phyloP scores from a whole-genome alignment of 805 yeast species.

The Blastobotrys robertii region DNA sequence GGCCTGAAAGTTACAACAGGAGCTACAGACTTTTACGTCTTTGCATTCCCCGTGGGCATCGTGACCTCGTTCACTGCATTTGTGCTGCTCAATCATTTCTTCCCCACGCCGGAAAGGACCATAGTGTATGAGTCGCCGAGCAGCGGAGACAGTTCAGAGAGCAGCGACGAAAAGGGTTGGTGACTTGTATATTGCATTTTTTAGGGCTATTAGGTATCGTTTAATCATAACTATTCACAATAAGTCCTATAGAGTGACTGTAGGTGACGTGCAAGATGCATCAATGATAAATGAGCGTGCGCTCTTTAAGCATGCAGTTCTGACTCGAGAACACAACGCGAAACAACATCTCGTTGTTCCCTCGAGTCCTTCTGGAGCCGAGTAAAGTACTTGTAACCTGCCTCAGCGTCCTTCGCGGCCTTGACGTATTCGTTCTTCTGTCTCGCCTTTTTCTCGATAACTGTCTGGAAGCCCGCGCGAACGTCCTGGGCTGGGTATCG shows the following conservation, averaged over 20 bases:
- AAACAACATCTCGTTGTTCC: conserved; percentile 35
- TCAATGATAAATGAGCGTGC: too few species aligned
- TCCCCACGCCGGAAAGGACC: conserved; percentile 1
- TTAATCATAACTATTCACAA: conserved; percentile 1
- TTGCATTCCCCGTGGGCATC: conserved; percentile 9
- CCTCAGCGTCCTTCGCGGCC: conserved; percentile 45
- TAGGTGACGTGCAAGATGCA: too few species aligned
- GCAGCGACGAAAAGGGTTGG: background rate
- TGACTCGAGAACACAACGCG: conserved; percentile 24
- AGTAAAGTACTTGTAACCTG: conserved; percentile 46
- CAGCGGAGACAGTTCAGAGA: background rate
- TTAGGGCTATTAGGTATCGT: background rate
- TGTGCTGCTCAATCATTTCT: conserved; percentile 1
- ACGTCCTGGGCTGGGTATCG: conserved; percentile 78
- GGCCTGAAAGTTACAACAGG: conserved; percentile 4
- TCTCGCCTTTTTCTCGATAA: conserved; percentile 49
- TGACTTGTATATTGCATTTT: background rate
- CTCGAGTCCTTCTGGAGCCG: conserved; percentile 37
- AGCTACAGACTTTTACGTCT: conserved; percentile 7
- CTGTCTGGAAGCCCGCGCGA: conserved; percentile 53
- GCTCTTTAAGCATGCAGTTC: background rate
- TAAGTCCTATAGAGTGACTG: background rate
- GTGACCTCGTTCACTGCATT: conserved; percentile 4
- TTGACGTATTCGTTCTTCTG: conserved; percentile 48
- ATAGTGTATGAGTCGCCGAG: background rate